Base-by-base conservation (phyloP, 2,329 filamentous ascomycete species). In the Cladosporium phlei region DNA sequence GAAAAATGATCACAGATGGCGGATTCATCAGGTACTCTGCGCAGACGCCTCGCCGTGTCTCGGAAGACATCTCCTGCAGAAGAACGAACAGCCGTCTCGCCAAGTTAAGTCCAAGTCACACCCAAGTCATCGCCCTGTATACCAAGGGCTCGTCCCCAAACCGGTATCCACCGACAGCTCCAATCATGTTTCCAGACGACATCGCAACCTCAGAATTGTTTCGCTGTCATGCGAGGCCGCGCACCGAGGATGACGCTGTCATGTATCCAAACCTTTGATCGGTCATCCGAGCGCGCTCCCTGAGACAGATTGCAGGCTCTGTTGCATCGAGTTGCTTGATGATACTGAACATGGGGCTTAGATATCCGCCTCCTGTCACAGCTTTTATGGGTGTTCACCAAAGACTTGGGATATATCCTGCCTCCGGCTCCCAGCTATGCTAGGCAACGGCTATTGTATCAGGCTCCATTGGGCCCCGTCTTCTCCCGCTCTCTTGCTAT, bases 371-470 rank as follows among this genome's bases (percentile, higher is more conserved):
- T 40, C 38, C 27, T 30, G 19, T 40, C 38, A 29, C 25, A 10
- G 19, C 38, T 32, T 30, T 27, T 30, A n/a, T 29, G 27, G 38
- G 21, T 25, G 30, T 30, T 27, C 12, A 21, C 19, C 25, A 40
- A 17, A 17, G 25, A n/a, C 14, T 27, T 20, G 11, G 19, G n/a
- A 30, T 40, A 17, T 40, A 5, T 9, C 38, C 30, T 12, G 14
- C 17, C 24, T 40, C n/a, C 38, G 17, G 38, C 25, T 21, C 27
- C 10, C 25, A 30, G 4, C n/a, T 22, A 32, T 40, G 38, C 38
- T 40, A 40, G 38, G 27, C 27, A 40, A 40, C 38, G 38, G 38
- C 25, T 21, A 20, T 27, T 40, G 38, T 30, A 32, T 40, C 38
- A 40, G 12, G 38, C 25, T n/a, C 17, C 16, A 6, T 27, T 29